Evolutionary conservation across 164 flowering plant genomes (phyloP).

Genomic region (Vitis rupestris): DNA sequence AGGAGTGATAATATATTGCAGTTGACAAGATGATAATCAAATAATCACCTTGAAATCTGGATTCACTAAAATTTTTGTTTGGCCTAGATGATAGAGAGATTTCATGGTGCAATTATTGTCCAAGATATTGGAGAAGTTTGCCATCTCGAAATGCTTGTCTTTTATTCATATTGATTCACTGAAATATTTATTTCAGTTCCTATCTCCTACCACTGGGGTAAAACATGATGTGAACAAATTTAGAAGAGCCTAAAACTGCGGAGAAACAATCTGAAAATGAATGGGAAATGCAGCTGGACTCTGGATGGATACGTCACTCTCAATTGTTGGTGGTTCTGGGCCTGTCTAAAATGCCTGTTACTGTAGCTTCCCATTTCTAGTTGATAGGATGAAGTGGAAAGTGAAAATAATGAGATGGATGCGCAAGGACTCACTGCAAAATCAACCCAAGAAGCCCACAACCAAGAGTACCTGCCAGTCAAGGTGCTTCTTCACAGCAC

Average conservation of each 20-base stretch:
- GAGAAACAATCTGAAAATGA: background rate
- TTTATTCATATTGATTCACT: background rate
- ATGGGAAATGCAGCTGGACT: background rate
- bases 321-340: no score
- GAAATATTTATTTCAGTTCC: background rate
- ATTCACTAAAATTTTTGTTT: background rate
- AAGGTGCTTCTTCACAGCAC: constrained; percentile 51
- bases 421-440: background rate
- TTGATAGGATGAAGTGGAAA: no score
- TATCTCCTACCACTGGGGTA: background rate
- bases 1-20: background rate
- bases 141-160: background rate
- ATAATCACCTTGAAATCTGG: background rate
- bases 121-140: background rate
- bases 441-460: background rate
- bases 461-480: constrained; percentile 8
- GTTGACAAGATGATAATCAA: constrained; percentile 4
- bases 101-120: background rate
- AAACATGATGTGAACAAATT: background rate
- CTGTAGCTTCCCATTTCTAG: no score
- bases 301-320: background rate
- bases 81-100: background rate
- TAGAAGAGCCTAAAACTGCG: background rate
- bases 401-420: background rate
- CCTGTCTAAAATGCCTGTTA: no score